Evolutionary conservation across 2,329 filamentous ascomycete species (phyloP), one percentile per base, ranked within the genome.

Genomic region (Penicillium palitans): DNA sequence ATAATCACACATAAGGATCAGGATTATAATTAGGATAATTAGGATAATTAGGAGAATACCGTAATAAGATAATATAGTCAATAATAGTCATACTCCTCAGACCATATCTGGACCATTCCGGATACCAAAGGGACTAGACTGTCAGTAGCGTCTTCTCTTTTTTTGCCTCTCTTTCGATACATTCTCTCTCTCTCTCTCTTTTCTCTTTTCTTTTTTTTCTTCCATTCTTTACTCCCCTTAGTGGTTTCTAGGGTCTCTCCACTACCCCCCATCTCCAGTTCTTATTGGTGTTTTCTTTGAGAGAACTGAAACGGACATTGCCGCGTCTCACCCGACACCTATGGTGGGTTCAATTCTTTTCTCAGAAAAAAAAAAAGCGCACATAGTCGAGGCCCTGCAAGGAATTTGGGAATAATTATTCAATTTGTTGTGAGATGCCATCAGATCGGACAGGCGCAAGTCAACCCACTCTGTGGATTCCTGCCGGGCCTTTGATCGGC

Each of bases 381-480:
- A 44, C 24, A 24, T 27, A 13, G 29, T 25, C n/a, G 4, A 29
- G 42, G 41, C 9, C 21, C 56, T 45, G 52, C 31, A 53, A 64
- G 60, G 58, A 61, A 61, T 59, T 59, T 48, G 39, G 41, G 19
- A 45, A 56, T 39, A 48, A 50, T 44, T 44, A 55, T 41, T 21
- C 41, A 51, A 37, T 40, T 55, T 44, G 55, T 56, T 47, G 45
- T 50, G 45, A 52, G 47, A 52, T 56, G 51, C 58, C 48, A 55
- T 53, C 56, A 52, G 55, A 61, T 58, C 60, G 45, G 51, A 59
- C 31, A 46, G 39, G 25, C 37, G 37, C 44, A 51, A 50, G 39
- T 56, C 50, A 65, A 56, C 52, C 64, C 61, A 64, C 63, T 55
- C 37, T 61, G 66, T 68, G 66, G 66, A 63, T 66, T 66, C 61